phyloP scores from a whole-genome alignment of 192 early-diverging fungal genomes.

The Podila clonocystis region DNA sequence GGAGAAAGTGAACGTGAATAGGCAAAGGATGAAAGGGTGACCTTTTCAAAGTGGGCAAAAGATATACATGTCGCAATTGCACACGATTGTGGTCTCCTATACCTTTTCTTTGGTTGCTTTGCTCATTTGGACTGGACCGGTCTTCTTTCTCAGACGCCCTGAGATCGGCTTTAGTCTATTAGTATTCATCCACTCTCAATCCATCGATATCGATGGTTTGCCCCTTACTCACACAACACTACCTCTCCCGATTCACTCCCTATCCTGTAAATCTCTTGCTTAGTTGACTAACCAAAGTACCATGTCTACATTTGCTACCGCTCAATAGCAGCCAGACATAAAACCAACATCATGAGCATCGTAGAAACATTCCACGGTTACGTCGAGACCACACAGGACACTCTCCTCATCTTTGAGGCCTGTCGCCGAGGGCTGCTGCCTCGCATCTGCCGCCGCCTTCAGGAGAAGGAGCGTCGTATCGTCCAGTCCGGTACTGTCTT shows the following conservation, averaged over 20 bases:
- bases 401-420: slow-evolving; percentile 82
- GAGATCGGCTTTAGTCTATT: too few relatives aligned
- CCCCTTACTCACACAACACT: too few relatives aligned
- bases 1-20: neutral
- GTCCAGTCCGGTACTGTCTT: slow-evolving; percentile 81
- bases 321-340: neutral
- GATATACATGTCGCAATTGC: neutral
- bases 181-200: too few relatives aligned
- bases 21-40: neutral
- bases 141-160: too few relatives aligned
- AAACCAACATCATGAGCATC: slow-evolving; percentile 46
- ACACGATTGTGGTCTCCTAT: neutral
- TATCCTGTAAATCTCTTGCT: too few relatives aligned
- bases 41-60: neutral
- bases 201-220: too few relatives aligned
- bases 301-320: neutral
- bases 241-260: too few relatives aligned
- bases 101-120: neutral
- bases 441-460: slow-evolving; percentile 73
- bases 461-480: slow-evolving; percentile 74
- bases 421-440: slow-evolving; percentile 74
- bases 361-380: slow-evolving; percentile 71
- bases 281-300: neutral
- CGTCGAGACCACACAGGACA: slow-evolving; percentile 80
- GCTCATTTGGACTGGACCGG: too few relatives aligned